phyloP scores from a whole-genome alignment of 2,329 filamentous ascomycete species.

The Trichoderma guizhouense region DNA sequence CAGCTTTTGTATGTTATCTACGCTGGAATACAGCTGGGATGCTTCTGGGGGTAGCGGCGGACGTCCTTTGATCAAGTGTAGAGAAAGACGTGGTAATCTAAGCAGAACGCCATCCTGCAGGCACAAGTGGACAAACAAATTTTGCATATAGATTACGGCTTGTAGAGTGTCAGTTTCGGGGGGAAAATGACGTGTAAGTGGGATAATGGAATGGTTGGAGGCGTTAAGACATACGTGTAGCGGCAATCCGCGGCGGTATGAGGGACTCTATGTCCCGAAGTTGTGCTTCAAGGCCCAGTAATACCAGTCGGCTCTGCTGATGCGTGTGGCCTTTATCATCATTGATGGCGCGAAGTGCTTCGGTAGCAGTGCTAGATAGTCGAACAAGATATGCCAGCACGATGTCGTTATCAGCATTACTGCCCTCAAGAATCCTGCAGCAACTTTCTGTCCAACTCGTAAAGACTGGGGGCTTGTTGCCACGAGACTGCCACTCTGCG shows the following conservation, averaged over 20 bases:
- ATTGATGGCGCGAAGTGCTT: slow-evolving; percentile 35
- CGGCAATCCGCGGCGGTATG: slow-evolving; percentile 35
- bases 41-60: slow-evolving; percentile 21
- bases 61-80: neutral
- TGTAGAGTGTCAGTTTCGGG: slow-evolving; percentile 18
- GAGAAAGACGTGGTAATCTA: slow-evolving; percentile 17
- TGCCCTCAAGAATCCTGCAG: slow-evolving; percentile 41
- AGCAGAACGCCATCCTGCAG: slow-evolving; percentile 40
- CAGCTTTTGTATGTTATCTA: slow-evolving; percentile 29
- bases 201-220: neutral
- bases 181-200: neutral
- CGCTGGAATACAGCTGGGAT: slow-evolving; percentile 25
- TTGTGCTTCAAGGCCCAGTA: slow-evolving; percentile 48
- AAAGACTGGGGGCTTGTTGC: slow-evolving; percentile 25
- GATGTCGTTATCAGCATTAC: slow-evolving; percentile 38
- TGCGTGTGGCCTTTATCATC: slow-evolving; percentile 30
- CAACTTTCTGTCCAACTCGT: slow-evolving; percentile 44
- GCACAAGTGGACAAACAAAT: slow-evolving; percentile 38
- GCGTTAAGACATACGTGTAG: slow-evolving; percentile 20
- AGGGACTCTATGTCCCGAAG: slow-evolving; percentile 38
- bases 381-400: slow-evolving; percentile 44
- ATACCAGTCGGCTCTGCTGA: slow-evolving; percentile 43
- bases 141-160: slow-evolving; percentile 32
- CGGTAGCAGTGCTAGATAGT: slow-evolving; percentile 39
- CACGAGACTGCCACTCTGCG: neutral